Percentiles rank a stretch among this genome's conserved stretches.
phyloP scores from a whole-genome alignment of 129 eudicot genomes.

The Tagetes patula region DNA sequence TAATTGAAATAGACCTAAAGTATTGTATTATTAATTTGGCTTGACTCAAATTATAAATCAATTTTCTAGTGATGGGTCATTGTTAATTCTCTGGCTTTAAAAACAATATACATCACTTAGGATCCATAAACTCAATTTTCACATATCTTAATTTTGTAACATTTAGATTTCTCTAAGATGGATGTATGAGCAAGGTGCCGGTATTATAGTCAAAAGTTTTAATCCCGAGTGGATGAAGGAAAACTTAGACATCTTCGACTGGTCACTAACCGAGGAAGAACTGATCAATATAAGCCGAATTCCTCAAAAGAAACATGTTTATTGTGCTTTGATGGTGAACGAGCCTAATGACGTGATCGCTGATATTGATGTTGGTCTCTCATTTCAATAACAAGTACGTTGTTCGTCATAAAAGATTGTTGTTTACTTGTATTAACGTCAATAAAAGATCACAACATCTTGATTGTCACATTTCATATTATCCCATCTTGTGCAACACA shows the following conservation, averaged over 20 bases:
- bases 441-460: neutral
- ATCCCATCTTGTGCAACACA: neutral
- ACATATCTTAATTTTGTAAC: neutral
- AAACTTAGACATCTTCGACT: constrained; percentile 46
- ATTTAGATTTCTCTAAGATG: constrained; percentile 37
- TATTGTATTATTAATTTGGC: too few species aligned
- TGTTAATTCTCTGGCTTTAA: neutral
- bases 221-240: constrained; percentile 52
- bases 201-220: constrained; percentile 42
- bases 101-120: too few species aligned
- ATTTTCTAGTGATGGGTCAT: too few species aligned
- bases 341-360: constrained; percentile 36
- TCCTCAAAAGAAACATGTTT: constrained; percentile 37
- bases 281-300: constrained; percentile 35
- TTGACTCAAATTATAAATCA: too few species aligned
- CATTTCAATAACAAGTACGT: too few species aligned
- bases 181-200: constrained; percentile 47
- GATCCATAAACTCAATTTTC: too few species aligned
- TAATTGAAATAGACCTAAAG: too few species aligned
- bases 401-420: neutral
- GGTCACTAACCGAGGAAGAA: constrained; percentile 33
- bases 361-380: constrained; percentile 45
- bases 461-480: neutral
- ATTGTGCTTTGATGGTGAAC: constrained; percentile 16
- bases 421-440: neutral